Base-by-base conservation (phyloP, 2,329 filamentous ascomycete genomes). In the Dryadomyces sulphureus region DNA sequence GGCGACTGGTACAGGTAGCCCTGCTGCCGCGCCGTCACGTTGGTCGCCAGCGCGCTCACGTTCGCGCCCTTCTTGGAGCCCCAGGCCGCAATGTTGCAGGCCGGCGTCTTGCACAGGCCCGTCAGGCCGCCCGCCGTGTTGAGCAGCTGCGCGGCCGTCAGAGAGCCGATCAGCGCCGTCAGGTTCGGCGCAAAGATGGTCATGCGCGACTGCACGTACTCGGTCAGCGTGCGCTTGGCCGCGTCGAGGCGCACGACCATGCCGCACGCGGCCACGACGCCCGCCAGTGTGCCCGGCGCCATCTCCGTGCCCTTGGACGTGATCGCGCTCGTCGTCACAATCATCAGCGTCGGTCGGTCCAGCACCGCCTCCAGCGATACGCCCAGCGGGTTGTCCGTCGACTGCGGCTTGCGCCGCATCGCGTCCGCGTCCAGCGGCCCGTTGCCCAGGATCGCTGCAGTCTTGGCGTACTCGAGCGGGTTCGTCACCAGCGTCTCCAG, bases 181-280 rank as follows among this genome's bases (percentile, higher is more conserved):
- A 96, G 66, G 56, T 98, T 98, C 0, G 92, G 92, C 5, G 92
- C 92, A 59, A 96, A 96, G 30, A 94, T 72, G 54, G 84, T 92
- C 86, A 98, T 96, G 50, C 92, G 84, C 32, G 90, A 95, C 64
- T 95, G 86, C 16, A 98, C 92, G 57, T 94, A 98, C 59, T 92
- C 83, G 2, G 86, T 94, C 46, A 98, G 72, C 1, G 80, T 84
- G 50, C 76, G 81, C 63, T 95, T 95, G 24, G 90, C 88, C 53
- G 74, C 79, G 60, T 96, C 87, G 9, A 98, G 77, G 34, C 80
- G 75, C n/a, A 96, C 71, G 9, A 86, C 82, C 77, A 93, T 92
- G 52, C 88, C 78, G 63, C 89, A 95, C 8, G 88, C 90, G 45
- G 75, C 72, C 24, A 82, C 66, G 19, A 95, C 81, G 22, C 76